Evolutionary conservation across 805 yeast species (phyloP).

Genomic region (Pichia californica): DNA sequence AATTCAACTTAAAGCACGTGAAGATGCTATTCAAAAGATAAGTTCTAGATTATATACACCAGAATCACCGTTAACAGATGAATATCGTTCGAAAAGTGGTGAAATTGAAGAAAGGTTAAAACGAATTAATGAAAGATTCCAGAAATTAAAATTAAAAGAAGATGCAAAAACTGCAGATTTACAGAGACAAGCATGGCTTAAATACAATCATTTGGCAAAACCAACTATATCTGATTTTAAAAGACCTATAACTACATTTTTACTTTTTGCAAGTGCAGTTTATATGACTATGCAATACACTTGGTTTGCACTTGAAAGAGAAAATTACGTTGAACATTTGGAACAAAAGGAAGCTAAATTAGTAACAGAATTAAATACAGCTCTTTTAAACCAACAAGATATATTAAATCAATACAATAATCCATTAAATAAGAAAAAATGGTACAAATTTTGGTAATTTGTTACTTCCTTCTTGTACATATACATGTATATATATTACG

Average conservation of each 20-base stretch:
- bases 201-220: slow-evolving; percentile 18
- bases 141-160: slow-evolving; percentile 19
- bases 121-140: slow-evolving; percentile 21
- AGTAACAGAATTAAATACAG: slow-evolving; percentile 23
- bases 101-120: slow-evolving; percentile 24
- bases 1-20: slow-evolving; percentile 6
- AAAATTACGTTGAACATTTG: slow-evolving; percentile 21
- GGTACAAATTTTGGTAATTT: slow-evolving; percentile 9
- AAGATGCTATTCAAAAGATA: slow-evolving; percentile 13
- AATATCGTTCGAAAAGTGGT: slow-evolving; percentile 25
- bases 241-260: slow-evolving; percentile 27
- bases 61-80: slow-evolving; percentile 20
- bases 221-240: slow-evolving; percentile 29
- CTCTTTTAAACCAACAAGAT: slow-evolving; percentile 22
- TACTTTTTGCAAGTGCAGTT: slow-evolving; percentile 28
- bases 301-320: slow-evolving; percentile 29
- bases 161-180: slow-evolving; percentile 15
- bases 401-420: slow-evolving; percentile 6
- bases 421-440: neutral
- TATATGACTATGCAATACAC: slow-evolving; percentile 28
- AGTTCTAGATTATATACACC: slow-evolving; percentile 25
- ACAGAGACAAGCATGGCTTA: slow-evolving; percentile 11
- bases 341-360: slow-evolving; percentile 19
- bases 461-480: too few species aligned
- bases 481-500: slow-evolving; percentile 11